Percentiles rank a stretch among this genome's conserved stretches.
phyloP scores from a whole-genome alignment of 768 basidiomycete genomes.

The Mrakia blollopis region DNA sequence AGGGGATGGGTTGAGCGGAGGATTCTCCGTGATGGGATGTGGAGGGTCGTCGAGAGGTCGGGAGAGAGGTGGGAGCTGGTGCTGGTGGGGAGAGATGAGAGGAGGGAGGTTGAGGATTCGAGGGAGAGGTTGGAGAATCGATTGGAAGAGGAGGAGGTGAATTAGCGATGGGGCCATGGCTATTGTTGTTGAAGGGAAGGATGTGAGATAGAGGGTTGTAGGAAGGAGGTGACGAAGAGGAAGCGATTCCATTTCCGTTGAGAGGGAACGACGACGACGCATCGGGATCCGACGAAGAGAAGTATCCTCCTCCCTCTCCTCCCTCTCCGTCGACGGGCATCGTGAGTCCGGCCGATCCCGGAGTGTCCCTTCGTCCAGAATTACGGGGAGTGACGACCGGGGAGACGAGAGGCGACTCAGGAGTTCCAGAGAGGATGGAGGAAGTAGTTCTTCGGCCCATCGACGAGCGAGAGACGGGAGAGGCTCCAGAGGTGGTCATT shows the following conservation, averaged over 20 bases:
- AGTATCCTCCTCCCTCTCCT: not conserved
- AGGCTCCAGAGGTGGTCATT: slow-evolving; percentile 77
- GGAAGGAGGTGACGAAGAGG: not conserved
- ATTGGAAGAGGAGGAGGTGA: not conserved
- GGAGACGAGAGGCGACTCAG: slow-evolving; percentile 4
- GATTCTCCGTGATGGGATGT: not conserved
- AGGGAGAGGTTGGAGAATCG: not conserved
- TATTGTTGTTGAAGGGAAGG: not conserved
- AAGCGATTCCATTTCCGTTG: not conserved
- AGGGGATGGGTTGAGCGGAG: not conserved
- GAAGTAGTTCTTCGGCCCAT: not conserved
- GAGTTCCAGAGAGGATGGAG: not conserved
- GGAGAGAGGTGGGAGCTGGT: not conserved
- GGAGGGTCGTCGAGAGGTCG: not conserved
- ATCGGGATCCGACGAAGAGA: not conserved
- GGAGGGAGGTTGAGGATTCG: not conserved
- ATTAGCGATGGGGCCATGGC: not conserved
- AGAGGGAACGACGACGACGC: not conserved
- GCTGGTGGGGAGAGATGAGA: not conserved
- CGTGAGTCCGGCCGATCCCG: not conserved
- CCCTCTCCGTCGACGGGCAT: not conserved
- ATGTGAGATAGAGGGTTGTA: not conserved
- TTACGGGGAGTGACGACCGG: not conserved
- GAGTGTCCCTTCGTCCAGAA: not conserved
- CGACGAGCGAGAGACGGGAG: slow-evolving; percentile 2